A percentile compares a stretch with the other conserved stretches of the same genome.
Conservation (phyloP, 2,329 filamentous ascomycete species). For the Aspergillus eucalypticola region DNA sequence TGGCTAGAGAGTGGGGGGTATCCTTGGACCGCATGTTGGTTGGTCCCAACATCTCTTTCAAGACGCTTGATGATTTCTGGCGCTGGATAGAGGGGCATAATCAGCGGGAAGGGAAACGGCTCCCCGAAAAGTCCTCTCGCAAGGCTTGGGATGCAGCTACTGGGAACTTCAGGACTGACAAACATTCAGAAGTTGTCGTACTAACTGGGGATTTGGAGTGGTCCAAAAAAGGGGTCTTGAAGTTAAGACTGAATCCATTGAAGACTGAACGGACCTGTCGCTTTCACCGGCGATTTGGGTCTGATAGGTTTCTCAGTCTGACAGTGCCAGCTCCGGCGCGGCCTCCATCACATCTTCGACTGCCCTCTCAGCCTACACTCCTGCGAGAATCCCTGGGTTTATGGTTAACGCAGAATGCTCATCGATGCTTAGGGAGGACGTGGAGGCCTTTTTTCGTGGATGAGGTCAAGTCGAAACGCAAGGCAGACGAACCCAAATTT, state of each 20-base stretch:
- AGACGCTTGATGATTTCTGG: slow-evolving; percentile 37
- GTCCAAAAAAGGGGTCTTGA: slow-evolving; percentile 38
- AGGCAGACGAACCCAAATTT: slow-evolving; percentile 29
- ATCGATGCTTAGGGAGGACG: slow-evolving; percentile 43
- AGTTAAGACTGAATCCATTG: slow-evolving; percentile 43
- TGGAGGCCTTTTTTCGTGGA: slow-evolving; percentile 50
- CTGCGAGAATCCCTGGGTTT: slow-evolving; percentile 37
- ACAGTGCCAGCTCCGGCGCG: slow-evolving; percentile 36
- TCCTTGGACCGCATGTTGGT: slow-evolving; percentile 31
- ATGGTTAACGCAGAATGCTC: slow-evolving; percentile 43
- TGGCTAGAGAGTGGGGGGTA: slow-evolving; percentile 33
- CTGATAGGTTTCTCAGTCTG: slow-evolving; percentile 48
- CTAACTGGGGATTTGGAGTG: slow-evolving; percentile 45
- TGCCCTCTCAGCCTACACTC: slow-evolving; percentile 24
- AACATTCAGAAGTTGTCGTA: slow-evolving; percentile 40
- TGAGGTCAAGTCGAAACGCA: slow-evolving; percentile 37
- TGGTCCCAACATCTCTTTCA: slow-evolving; percentile 25
- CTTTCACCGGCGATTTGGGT: slow-evolving; percentile 49
- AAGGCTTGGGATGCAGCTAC: slow-evolving; percentile 39
- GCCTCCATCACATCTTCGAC: slow-evolving; percentile 29
- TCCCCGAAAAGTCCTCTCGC: slow-evolving; percentile 34
- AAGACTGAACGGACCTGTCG: slow-evolving; percentile 47
- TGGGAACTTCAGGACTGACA: slow-evolving; percentile 34
- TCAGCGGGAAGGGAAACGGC: slow-evolving; percentile 22
- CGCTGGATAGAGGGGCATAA: slow-evolving; percentile 30